Evolutionary conservation across 2,329 filamentous ascomycete genomes (phyloP).

Genomic region (Fusarium veterinarium): DNA sequence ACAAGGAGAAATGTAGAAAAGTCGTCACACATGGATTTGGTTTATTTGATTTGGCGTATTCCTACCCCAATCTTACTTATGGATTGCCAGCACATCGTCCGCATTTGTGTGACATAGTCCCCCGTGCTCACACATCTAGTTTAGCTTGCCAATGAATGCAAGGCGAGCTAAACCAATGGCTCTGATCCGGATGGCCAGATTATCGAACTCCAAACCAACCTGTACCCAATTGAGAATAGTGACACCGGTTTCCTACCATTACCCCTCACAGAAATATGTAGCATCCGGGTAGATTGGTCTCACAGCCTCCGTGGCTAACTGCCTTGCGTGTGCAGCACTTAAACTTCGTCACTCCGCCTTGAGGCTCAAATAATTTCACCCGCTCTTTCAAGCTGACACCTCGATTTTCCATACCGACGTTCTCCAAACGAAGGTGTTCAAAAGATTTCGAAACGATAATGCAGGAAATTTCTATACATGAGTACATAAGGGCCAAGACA

Average conservation of each 20-base stretch:
- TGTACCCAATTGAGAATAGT: background rate
- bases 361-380: no score
- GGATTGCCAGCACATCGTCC: background rate
- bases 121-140: accelerated
- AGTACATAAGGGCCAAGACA: background rate
- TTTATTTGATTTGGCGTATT: accelerated
- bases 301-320: accelerated
- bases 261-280: background rate
- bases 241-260: accelerated
- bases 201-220: background rate
- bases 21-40: accelerated
- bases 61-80: accelerated
- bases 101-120: background rate
- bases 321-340: background rate
- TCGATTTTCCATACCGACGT: no score
- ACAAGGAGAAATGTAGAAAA: accelerated
- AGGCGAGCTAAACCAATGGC: background rate
- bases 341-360: accelerated
- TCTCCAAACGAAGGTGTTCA: no score
- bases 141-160: accelerated
- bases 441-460: no score
- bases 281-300: accelerated
- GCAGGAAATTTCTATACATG: background rate
- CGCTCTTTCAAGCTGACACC: no score
- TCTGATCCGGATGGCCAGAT: accelerated